These are phyloP conservation scores for Rhodotorula sphaerocarpa DNA, from an alignment of 768 basidiomycete genomes.

Conservation along the genomic window DNA sequence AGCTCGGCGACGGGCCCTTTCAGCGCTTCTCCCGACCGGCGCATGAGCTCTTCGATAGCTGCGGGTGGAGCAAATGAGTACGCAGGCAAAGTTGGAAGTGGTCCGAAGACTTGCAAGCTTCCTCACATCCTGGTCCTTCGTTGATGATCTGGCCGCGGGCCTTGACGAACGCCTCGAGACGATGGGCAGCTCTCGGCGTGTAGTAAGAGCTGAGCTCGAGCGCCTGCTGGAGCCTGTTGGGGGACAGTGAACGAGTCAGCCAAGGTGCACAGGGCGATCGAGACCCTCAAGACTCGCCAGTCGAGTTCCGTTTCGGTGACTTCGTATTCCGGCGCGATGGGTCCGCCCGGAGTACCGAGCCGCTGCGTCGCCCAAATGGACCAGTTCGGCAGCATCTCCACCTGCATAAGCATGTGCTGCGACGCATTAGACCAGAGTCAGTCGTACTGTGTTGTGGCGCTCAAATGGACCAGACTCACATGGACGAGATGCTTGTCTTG, in stretches of 20 bases:
- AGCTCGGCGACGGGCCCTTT: neutral
- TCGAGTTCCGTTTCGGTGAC: constrained; percentile 20
- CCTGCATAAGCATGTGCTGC: constrained; percentile 31
- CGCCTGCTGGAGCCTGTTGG: constrained; percentile 26
- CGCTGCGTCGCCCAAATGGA: constrained; percentile 9
- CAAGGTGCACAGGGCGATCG: too few species aligned
- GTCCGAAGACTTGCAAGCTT: too few species aligned
- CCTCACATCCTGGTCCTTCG: neutral
- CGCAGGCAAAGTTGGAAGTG: neutral
- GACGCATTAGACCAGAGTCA: neutral
- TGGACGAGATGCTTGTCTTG: constrained; percentile 34
- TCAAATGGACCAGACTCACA: constrained; percentile 9
- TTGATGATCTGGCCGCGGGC: neutral
- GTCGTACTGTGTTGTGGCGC: neutral
- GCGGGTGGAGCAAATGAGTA: neutral
- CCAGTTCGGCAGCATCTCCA: constrained; percentile 29
- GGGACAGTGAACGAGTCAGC: neutral
- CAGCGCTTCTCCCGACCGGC: neutral
- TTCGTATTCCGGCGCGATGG: constrained; percentile 18
- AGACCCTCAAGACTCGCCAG: constrained; percentile 21
- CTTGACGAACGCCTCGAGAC: constrained; percentile 3
- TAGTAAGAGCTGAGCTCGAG: constrained; percentile 29
- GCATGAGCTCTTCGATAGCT: neutral
- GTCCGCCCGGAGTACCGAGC: constrained; percentile 7
- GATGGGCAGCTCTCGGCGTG: constrained; percentile 19